A percentile compares a stretch with the other conserved stretches of the same genome.
phyloP scores from a whole-genome alignment of 1,139 yeast species.

The Sugiyamaella castrensis region DNA sequence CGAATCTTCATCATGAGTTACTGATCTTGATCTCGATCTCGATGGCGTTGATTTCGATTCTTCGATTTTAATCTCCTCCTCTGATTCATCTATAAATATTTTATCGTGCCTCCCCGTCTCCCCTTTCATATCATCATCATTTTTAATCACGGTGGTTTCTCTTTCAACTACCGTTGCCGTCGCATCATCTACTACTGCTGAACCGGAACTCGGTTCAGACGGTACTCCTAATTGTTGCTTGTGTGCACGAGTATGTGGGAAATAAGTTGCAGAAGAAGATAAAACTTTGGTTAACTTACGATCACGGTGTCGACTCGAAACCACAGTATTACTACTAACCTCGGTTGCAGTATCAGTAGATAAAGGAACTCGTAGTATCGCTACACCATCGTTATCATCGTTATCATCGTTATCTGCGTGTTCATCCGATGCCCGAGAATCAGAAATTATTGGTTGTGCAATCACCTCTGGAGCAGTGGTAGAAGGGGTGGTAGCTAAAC shows the following conservation, averaged over 20 bases:
- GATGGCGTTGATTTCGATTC: too few species aligned
- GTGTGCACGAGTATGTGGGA: slow-evolving; percentile 16
- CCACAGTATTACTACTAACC: not conserved
- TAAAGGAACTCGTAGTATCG: slow-evolving; percentile 8
- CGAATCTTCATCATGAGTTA: too few species aligned
- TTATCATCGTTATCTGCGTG: slow-evolving; percentile 3
- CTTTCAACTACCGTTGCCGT: not conserved
- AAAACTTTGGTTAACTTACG: slow-evolving; percentile 11
- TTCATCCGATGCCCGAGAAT: not conserved
- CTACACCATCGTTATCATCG: not conserved
- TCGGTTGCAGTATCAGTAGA: slow-evolving; percentile 7
- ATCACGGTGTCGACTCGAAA: not conserved
- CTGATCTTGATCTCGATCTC: too few species aligned
- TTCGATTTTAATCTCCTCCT: too few species aligned
- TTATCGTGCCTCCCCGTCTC: too few species aligned
- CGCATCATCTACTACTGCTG: not conserved
- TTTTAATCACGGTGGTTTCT: too few species aligned
- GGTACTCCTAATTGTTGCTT: slow-evolving; percentile 10
- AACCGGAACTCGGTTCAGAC: slow-evolving; percentile 2
- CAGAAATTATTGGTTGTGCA: not conserved
- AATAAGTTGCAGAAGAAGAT: slow-evolving; percentile 17
- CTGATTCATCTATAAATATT: too few species aligned
- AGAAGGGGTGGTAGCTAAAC: slow-evolving; percentile 2
- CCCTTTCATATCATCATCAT: too few species aligned
- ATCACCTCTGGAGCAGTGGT: slow-evolving; percentile 5